Evolutionary conservation across 352 stramenopile species (phyloP), one percentile per base, ranked within the genome.

Genomic region (Pythium sp.): DNA sequence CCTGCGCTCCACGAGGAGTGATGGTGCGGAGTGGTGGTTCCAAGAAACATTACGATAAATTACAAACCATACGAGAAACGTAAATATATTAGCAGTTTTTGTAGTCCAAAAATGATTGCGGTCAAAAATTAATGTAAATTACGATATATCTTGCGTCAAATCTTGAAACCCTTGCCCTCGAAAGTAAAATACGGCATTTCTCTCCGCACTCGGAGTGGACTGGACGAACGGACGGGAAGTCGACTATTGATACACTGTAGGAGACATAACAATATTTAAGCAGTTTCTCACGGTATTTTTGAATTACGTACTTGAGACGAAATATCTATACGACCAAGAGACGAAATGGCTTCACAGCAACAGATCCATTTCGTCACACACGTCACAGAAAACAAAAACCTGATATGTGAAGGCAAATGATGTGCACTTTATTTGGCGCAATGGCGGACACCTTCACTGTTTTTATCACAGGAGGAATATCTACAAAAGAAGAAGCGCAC

Each of bases 221-320:
- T n/a, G 26, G 43, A 65, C 43, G 15, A 30, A 65, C 59, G 43
- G 59, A 46, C 43, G 58, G 22, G 41, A 65, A 65, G 43, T 65
- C 18, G 36, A 26, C n/a, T 26, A 18, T 24, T 18, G 15, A 12
- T 14, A 24, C 11, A 64, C 41, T 22, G 28, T 20, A 32, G 5
- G 3, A 14, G 59, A 65, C 59, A 54, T 18, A 65, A 57, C 22
- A 65, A 46, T 8, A 0, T 20, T 3, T 28, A 0, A 20, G 6
- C 5, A 14, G 9, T 32, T 46, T 18, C 0, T 24, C 28, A 11
- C 43, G 7, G 43, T 51, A 51, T 5, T 24, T 30, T 30, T 3
- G 30, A 30, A 18, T 3, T 20, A 5, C 2, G 18, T 60, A 62
- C 56, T 47, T 0, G 6, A 62, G 6, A 2, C 56, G 56, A 62